These are phyloP conservation scores for Saccharomyces pastorianus DNA, from an alignment of 1,139 yeast species.

Conservation along the genomic window DNA sequence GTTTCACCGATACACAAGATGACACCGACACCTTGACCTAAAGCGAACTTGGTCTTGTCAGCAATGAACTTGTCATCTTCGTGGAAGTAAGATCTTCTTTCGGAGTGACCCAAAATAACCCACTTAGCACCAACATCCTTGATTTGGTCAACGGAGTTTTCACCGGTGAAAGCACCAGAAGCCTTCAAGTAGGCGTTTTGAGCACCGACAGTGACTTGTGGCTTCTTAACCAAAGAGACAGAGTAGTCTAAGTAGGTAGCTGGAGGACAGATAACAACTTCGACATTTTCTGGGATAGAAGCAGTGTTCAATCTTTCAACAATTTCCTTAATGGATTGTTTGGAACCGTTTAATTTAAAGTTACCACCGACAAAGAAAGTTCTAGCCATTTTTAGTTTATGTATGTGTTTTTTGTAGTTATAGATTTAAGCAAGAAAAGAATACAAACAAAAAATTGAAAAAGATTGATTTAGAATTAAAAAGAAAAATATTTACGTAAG, in stretches of 20 bases:
- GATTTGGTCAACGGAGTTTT: conserved; percentile 79
- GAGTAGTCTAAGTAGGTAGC: conserved; percentile 83
- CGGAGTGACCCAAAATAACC: conserved; percentile 98
- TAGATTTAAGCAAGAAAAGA: background rate
- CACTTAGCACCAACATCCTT: conserved; percentile 89
- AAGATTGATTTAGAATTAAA: background rate
- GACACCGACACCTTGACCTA: conserved; percentile 80
- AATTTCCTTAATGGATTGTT: conserved; percentile 73
- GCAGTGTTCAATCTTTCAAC: conserved; percentile 77
- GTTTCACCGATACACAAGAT: conserved; percentile 97
- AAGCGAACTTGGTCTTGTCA: conserved; percentile 87
- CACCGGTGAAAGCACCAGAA: conserved; percentile 98
- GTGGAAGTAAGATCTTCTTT: conserved; percentile 89
- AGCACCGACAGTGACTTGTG: conserved; percentile 72
- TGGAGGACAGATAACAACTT: conserved; percentile 95
- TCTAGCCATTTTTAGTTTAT: conserved; percentile 52
- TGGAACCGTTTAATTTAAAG: conserved; percentile 97
- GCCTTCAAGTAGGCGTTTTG: conserved; percentile 85
- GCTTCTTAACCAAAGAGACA: conserved; percentile 56
- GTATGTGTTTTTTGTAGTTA: conserved; percentile 4
- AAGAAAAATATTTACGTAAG: background rate
- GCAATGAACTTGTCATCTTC: conserved; percentile 91
- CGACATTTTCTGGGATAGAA: conserved; percentile 58
- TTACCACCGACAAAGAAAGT: conserved; percentile 96
- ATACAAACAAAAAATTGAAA: background rate